phyloP scores from a whole-genome alignment of 495 filamentous ascomycete genomes.

The Penicillium pancosmium region DNA sequence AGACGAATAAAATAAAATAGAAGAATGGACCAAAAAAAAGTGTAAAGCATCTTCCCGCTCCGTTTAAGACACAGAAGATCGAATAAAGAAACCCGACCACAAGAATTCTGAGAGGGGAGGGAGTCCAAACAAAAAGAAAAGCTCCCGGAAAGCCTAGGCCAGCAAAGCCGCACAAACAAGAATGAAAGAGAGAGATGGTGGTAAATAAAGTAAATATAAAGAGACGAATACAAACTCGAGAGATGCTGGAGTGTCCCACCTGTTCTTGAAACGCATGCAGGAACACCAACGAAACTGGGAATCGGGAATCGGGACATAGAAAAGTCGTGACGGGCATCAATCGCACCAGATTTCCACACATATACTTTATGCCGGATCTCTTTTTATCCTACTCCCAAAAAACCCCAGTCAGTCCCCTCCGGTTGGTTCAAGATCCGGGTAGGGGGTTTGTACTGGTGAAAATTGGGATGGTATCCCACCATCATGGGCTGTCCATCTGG shows the following conservation, averaged over 20 bases:
- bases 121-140: conserved; percentile 14
- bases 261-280: conserved; percentile 3
- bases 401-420: conserved; percentile 52
- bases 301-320: conserved; percentile 17
- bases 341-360: conserved; percentile 17
- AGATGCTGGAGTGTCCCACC: conserved; percentile 2
- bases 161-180: conserved; percentile 7
- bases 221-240: conserved; percentile 7
- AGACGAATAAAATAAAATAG: conserved; percentile 11
- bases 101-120: background rate
- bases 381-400: conserved; percentile 49
- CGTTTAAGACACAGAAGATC: conserved; percentile 28
- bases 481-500: conserved; percentile 41
- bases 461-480: conserved; percentile 41
- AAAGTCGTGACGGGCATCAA: conserved; percentile 36
- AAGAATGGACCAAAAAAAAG: conserved; percentile 15
- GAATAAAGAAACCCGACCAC: conserved; percentile 12
- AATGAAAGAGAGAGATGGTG: conserved; percentile 4
- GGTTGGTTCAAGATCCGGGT: conserved; percentile 45
- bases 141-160: conserved; percentile 13
- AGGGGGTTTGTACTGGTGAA: conserved; percentile 40
- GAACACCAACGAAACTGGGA: conserved; percentile 9
- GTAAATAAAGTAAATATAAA: background rate
- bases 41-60: conserved; percentile 34
- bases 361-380: conserved; percentile 22